Conservation (phyloP, 2,329 filamentous ascomycete species). For the Venturia aucupariae region DNA sequence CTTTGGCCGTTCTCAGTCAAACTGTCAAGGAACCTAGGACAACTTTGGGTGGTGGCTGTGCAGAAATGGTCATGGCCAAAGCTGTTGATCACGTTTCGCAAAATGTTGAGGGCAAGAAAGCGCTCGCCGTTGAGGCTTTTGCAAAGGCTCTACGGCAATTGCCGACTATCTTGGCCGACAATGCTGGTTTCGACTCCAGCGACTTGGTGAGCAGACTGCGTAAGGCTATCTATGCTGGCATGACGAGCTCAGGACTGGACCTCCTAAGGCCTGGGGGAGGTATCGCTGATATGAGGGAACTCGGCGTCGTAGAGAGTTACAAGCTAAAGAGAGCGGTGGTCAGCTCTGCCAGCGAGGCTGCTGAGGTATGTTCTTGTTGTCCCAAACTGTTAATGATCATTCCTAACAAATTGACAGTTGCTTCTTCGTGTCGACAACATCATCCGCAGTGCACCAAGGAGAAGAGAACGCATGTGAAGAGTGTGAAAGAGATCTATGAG, state of each 20-base stretch:
- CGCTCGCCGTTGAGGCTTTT: conserved; percentile 85
- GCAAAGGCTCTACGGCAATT: conserved; percentile 83
- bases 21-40: conserved; percentile 91
- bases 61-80: conserved; percentile 99
- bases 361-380: conserved; percentile 59
- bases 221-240: conserved; percentile 89
- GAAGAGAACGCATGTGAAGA: conserved; percentile 62
- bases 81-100: conserved; percentile 90
- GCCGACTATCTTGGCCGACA: conserved; percentile 94
- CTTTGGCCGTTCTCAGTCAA: conserved; percentile 89
- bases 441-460: conserved; percentile 83
- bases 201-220: conserved; percentile 86
- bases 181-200: conserved; percentile 90
- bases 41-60: conserved; percentile 89
- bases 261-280: conserved; percentile 82
- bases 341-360: conserved; percentile 88
- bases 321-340: conserved; percentile 99
- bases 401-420: conserved; percentile 47
- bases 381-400: conserved; percentile 14
- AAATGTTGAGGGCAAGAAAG: conserved; percentile 93
- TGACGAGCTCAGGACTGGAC: conserved; percentile 87
- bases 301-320: conserved; percentile 95
- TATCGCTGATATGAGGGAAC: conserved; percentile 88
- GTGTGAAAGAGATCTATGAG: not conserved
- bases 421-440: conserved; percentile 95